Evolutionary conservation across 179 eudicot species (phyloP), one percentile per base, ranked within the genome.

Genomic region (Camellia oleifera): DNA sequence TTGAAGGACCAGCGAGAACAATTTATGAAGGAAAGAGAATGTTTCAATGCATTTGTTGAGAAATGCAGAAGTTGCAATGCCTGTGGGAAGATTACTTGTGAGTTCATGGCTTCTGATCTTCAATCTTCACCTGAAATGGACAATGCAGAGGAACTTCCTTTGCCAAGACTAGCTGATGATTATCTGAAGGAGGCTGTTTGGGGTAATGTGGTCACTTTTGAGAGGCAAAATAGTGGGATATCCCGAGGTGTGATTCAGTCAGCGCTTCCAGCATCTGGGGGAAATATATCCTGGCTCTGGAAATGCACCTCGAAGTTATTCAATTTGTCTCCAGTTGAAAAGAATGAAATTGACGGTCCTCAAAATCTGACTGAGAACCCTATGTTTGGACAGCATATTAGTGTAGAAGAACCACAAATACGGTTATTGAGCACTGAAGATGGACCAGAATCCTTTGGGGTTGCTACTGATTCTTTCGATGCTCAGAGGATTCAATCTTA

Each of bases 1-100:
- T 80, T 97, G 83, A 94, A 94, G 85, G 92, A 86, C 32, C 98
- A 92, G 82, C 86, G 99, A 23, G 94, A 91, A 78, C 88, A 88
- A n/a, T 86, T 94, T 69, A 57, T 93, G 53, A 79, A 79, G 73
- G 97, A 97, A 87, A 87, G 97, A 87, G 89, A 82, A 53, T 87
- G 84, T 8, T 97, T 97, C 79, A 78, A 86, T 78, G 83, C 86
- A 62, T 88, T 94, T 78, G 82, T 90, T 77, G 93, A 93, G 85
- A 89, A 86, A 80, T 88, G 86, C 50, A 91, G 87, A 81, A 81
- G 85, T 75, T 94, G 98, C 85, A 77, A 74, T 72, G 83, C 69
- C 42, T 97, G 99, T 85, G 95, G 94, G 57, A 90, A 85, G 57
- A 63, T 64, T 60, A 80, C 86, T 76, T 81, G 73, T 63, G 91